Evolutionary conservation across 495 filamentous ascomycete species (phyloP).

Genomic region (Talaromyces adpressus): DNA sequence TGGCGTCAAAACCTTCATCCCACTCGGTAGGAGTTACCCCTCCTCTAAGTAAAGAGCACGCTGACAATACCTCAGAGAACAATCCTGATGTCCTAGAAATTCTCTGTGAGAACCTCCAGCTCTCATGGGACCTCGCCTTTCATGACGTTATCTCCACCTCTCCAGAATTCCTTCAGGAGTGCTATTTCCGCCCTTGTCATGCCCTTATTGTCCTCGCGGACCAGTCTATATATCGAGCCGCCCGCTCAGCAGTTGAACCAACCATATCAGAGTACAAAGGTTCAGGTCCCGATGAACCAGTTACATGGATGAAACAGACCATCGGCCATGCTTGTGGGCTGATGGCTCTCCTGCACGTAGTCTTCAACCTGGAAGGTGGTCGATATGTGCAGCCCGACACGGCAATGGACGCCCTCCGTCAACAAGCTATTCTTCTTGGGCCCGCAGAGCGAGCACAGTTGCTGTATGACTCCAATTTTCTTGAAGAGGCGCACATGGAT

Average conservation of each 20-base stretch:
- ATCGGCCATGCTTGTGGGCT: conserved; percentile 60
- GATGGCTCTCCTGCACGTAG: conserved; percentile 54
- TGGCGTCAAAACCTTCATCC: conserved; percentile 30
- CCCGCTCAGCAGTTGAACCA: conserved; percentile 23
- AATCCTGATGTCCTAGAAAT: conserved; percentile 52
- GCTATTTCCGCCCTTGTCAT: conserved; percentile 49
- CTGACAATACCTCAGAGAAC: conserved; percentile 40
- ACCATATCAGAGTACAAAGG: conserved; percentile 39
- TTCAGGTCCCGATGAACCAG: conserved; percentile 42
- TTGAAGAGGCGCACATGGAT: conserved; percentile 64
- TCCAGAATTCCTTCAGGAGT: conserved; percentile 47
- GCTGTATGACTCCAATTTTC: conserved; percentile 57
- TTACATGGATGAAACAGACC: conserved; percentile 60
- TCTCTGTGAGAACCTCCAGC: conserved; percentile 47
- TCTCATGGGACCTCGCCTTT: conserved; percentile 45
- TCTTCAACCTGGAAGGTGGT: conserved; percentile 44
- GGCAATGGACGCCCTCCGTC: conserved; percentile 20
- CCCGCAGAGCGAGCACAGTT: conserved; percentile 48
- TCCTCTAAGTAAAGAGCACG: not conserved
- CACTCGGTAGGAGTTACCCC: conserved; percentile 23
- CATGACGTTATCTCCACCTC: conserved; percentile 52
- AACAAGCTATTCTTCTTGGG: conserved; percentile 27
- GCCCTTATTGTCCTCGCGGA: conserved; percentile 53
- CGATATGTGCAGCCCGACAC: conserved; percentile 28
- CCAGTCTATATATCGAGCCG: conserved; percentile 33